Percentiles rank a stretch among this genome's conserved stretches.
Conservation (phyloP, 345 rosid species). For the Limnanthes douglasii region DNA sequence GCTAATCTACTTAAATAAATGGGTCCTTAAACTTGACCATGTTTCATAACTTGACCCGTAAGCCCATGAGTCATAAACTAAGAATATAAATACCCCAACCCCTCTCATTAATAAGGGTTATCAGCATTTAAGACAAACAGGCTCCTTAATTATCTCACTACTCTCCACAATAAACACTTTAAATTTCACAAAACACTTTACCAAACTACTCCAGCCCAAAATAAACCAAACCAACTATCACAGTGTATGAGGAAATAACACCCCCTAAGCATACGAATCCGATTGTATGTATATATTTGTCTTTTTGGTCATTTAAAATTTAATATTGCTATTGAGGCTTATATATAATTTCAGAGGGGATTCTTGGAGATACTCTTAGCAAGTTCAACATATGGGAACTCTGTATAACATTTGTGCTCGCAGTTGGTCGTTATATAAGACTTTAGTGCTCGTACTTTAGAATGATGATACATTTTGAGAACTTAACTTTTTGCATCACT, state of each 20-base stretch:
- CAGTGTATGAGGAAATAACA: constrained; percentile 89
- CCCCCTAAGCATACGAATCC: constrained; percentile 52
- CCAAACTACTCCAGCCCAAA: no score
- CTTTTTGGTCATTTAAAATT: constrained; percentile 1
- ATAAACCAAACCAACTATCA: no score
- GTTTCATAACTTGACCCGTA: no score
- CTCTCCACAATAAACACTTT: no score
- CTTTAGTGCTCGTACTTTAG: constrained; percentile 94
- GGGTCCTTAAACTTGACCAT: no score
- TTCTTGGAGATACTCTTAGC: constrained; percentile 97
- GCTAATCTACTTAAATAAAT: no score
- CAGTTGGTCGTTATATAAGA: constrained; percentile 96
- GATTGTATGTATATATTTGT: constrained; percentile 1
- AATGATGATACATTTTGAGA: constrained; percentile 94
- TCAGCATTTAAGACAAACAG: no score
- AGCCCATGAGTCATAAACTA: no score
- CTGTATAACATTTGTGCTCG: constrained; percentile 93
- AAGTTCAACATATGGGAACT: constrained; percentile 99
- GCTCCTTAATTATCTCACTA: no score
- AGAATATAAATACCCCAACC: no score
- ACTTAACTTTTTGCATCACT: constrained; percentile 87
- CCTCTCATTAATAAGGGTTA: no score
- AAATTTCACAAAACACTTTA: no score
- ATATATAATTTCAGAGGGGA: constrained; percentile 51
- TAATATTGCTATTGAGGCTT: constrained; percentile 5